phyloP scores from a whole-genome alignment of 352 stramenopile species.

The Globisporangium nagaii region DNA sequence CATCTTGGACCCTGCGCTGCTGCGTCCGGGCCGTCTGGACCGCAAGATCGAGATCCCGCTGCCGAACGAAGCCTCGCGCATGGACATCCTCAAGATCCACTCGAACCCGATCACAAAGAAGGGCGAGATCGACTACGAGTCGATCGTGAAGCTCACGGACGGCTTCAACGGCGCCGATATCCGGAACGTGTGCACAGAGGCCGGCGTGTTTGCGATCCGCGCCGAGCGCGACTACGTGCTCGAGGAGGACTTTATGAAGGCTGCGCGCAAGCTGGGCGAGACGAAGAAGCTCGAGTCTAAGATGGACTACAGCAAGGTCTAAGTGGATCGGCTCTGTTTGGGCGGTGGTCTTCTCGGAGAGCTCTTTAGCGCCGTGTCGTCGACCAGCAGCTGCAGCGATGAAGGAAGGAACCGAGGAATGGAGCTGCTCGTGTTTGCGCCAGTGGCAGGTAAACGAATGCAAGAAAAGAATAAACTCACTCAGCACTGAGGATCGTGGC shows the following conservation, averaged over 20 bases:
- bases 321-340: too few species aligned
- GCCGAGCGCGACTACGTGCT: conserved; percentile 98
- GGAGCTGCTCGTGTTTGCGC: too few species aligned
- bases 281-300: conserved; percentile 99
- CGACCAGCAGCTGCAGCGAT: too few species aligned
- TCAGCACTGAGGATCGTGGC: too few species aligned
- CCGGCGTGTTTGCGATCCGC: conserved; percentile 98
- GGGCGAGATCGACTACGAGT: conserved; percentile 99
- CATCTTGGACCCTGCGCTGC: conserved; percentile 98
- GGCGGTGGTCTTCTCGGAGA: too few species aligned
- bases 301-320: conserved; percentile 99
- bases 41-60: conserved; percentile 99
- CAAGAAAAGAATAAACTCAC: too few species aligned
- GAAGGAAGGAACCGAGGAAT: too few species aligned
- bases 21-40: conserved; percentile 97
- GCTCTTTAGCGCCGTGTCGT: too few species aligned
- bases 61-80: conserved; percentile 96
- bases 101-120: conserved; percentile 97
- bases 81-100: conserved; percentile 99
- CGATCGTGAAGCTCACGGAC: conserved; percentile 98
- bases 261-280: conserved; percentile 97
- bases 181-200: conserved; percentile 97
- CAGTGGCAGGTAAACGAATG: too few species aligned
- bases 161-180: conserved; percentile 99
- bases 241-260: conserved; percentile 99